Conservation (phyloP, 1,284 basidiomycete genomes). For the Ganoderma lingzhi region DNA sequence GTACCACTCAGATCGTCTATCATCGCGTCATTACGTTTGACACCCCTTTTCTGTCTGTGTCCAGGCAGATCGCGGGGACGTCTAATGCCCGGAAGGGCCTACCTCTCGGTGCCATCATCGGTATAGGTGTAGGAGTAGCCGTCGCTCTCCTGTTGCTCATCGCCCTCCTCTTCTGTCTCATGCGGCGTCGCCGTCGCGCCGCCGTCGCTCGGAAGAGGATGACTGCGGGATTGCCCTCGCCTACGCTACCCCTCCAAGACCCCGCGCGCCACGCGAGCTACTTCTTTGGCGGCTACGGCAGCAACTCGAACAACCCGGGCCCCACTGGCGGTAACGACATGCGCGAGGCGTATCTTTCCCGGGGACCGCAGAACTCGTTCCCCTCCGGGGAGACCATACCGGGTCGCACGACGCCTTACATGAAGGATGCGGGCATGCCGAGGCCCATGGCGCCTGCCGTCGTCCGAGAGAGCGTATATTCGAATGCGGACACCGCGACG, state of each 20-base stretch:
- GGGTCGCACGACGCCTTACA: constrained; percentile 14
- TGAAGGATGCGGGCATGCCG: constrained; percentile 13
- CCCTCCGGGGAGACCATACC: not conserved
- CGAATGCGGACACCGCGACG: constrained; percentile 12
- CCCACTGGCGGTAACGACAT: not conserved
- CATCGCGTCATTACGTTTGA: no score
- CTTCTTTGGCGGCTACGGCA: constrained; percentile 24
- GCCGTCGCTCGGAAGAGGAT: constrained; percentile 14
- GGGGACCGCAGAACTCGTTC: constrained; percentile 14
- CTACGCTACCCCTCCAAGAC: constrained; percentile 50
- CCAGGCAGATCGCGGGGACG: constrained; percentile 17
- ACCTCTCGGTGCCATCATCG: constrained; percentile 39
- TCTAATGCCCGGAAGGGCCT: constrained; percentile 20
- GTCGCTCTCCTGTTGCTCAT: constrained; percentile 44
- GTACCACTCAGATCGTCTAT: not conserved
- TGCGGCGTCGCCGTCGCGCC: constrained; percentile 36
- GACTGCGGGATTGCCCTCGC: constrained; percentile 35
- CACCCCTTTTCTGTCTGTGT: not conserved
- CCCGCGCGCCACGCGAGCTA: constrained; percentile 46
- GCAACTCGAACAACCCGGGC: not conserved
- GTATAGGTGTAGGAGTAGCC: constrained; percentile 42
- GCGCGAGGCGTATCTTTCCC: constrained; percentile 21
- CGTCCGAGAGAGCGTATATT: constrained; percentile 21
- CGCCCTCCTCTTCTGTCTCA: constrained; percentile 40
- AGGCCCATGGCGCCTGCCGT: constrained; percentile 17